Base-by-base conservation (phyloP, 2,329 filamentous ascomycete species). In the Orbilia oligospora region DNA sequence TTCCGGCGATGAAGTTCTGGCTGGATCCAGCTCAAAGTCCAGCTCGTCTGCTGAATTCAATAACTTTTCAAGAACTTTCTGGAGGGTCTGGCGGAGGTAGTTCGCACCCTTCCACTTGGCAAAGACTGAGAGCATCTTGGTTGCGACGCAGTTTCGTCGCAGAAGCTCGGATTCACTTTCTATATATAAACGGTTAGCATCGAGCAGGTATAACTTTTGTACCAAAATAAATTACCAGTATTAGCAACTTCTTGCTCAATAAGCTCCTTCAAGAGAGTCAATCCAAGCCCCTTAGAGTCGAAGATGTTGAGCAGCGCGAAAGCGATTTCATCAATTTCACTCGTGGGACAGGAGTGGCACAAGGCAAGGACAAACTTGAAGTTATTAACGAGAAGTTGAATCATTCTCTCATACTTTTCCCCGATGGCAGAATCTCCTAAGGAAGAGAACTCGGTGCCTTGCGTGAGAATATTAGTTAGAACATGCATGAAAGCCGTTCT, bases 81-180 rank as follows among this genome's bases (percentile, higher is more conserved):
- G 89, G 9, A 92, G 85, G 0, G 90, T 92, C 14, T 86, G 85
- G 80, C 88, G 89, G 41, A 92, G 86, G 82, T 92, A 92, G 3
- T 86, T 83, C 16, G 87, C 85, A 12, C 90, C 90, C 84, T 91
- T 92, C 90, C 90, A 92, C 82, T 91, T 92, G 4, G 90, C 90
- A 81, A 91, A 92, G 6, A 91, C 87, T 0, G 90, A 91, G 1
- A 92, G 86, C 87, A 92, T 91, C 82, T 92, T 92, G 0, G 90
- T 92, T n/a, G 90, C 89, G 0, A 92, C 90, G 80, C 90, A 91
- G 36, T 90, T 91, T 63, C 90, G 86, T n/a, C 90, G 87, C 10
- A 92, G 84, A 22, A 92, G 86, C 81, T 92, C 90, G 0, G 90
- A 87, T 82, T 92, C 90, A 68, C 90, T 91, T 82, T 92, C 90